phyloP scores from a whole-genome alignment of 768 basidiomycete genomes.

The Crepidotus variabilis region DNA sequence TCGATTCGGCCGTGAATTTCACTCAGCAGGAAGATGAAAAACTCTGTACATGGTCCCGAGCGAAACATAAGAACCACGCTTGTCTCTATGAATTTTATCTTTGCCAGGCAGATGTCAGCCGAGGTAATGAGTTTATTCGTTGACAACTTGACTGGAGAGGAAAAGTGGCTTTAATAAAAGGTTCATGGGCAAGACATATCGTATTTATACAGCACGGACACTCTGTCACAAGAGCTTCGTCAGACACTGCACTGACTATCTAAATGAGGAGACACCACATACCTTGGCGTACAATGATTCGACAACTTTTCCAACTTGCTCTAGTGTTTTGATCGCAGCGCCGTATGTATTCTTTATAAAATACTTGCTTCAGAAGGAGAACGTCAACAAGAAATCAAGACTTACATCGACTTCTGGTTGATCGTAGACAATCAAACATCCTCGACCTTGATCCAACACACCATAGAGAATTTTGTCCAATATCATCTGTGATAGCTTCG shows the following conservation, averaged over 20 bases:
- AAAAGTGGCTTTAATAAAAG: too few species aligned
- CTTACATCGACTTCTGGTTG: slow-evolving; percentile 80
- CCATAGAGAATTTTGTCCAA: slow-evolving; percentile 92
- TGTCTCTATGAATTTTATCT: too few species aligned
- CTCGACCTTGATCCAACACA: slow-evolving; percentile 94
- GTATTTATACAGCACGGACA: too few species aligned
- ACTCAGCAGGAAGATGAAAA: too few species aligned
- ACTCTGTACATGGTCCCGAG: too few species aligned
- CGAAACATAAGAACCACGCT: too few species aligned
- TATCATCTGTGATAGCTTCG: slow-evolving; percentile 97
- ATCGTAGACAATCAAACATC: slow-evolving; percentile 89
- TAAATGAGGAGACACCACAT: neutral
- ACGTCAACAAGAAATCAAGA: slow-evolving; percentile 5
- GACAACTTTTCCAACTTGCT: slow-evolving; percentile 91
- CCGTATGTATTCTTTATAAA: slow-evolving; percentile 75
- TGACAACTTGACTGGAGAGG: too few species aligned
- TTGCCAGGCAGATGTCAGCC: too few species aligned
- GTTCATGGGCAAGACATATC: too few species aligned
- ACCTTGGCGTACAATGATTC: slow-evolving; percentile 88
- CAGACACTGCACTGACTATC: neutral
- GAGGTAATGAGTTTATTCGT: too few species aligned
- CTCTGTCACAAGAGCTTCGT: neutral
- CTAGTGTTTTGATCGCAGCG: slow-evolving; percentile 84
- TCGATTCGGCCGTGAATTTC: too few species aligned
- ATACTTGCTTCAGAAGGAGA: neutral